Evolutionary conservation across 139 green algal species (phyloP).

Genomic region (Nannochloris sp.): DNA sequence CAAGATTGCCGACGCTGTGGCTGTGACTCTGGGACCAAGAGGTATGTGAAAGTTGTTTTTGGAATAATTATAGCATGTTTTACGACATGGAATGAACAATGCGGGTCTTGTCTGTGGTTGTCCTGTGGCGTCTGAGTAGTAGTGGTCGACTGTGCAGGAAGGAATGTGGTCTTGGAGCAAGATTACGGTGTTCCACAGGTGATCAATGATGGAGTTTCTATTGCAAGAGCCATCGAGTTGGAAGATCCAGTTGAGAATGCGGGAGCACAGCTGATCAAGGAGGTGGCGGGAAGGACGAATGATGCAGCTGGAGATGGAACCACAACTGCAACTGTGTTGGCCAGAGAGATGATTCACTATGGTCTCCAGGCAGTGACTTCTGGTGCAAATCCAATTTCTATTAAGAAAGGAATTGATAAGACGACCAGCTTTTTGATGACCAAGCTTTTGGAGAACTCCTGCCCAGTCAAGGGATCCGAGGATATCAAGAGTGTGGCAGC

Average conservation of each 20-base stretch:
- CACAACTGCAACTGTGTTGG: constrained; percentile 92
- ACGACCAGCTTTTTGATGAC: constrained; percentile 70
- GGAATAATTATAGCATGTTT: too few species aligned
- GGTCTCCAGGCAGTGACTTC: constrained; percentile 79
- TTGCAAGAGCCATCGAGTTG: constrained; percentile 93
- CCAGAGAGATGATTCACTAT: constrained; percentile 90
- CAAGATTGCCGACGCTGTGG: constrained; percentile 94
- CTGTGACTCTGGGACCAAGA: constrained; percentile 87
- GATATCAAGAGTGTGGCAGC: constrained; percentile 84
- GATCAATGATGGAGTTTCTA: constrained; percentile 98
- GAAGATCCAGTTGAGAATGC: constrained; percentile 90
- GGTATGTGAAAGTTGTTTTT: constrained; percentile 41
- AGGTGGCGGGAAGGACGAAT: constrained; percentile 92
- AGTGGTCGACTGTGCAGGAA: constrained; percentile 44
- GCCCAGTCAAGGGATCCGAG: constrained; percentile 70
- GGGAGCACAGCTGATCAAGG: constrained; percentile 94
- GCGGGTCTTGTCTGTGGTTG: constrained; percentile 8
- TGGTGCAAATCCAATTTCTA: constrained; percentile 86
- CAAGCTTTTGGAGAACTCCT: constrained; percentile 74
- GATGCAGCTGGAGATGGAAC: constrained; percentile 93
- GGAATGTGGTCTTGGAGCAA: constrained; percentile 97
- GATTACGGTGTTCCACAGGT: constrained; percentile 88
- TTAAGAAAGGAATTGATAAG: constrained; percentile 98
- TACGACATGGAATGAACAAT: not conserved
- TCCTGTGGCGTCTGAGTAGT: constrained; percentile 3